phyloP scores from a whole-genome alignment of 1,284 basidiomycete genomes.

The Cutaneotrichosporon dermatis region DNA sequence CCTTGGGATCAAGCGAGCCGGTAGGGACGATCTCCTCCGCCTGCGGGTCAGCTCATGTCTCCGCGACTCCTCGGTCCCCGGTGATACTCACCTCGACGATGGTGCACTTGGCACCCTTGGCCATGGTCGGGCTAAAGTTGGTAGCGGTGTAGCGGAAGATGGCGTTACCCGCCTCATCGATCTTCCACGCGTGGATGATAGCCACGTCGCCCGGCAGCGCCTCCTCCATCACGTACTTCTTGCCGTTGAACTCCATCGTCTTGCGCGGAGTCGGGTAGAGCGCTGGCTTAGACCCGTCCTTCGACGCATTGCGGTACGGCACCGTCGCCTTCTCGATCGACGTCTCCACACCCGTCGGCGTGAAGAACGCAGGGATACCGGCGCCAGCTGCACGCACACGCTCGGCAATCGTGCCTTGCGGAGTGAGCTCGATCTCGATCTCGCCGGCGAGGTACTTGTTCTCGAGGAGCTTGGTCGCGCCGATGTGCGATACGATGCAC shows the following conservation, averaged over 20 bases:
- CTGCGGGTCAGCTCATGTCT: conserved; percentile 51
- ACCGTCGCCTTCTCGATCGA: conserved; percentile 66
- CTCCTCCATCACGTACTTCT: conserved; percentile 76
- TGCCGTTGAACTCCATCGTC: conserved; percentile 68
- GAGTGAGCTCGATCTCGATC: conserved; percentile 72
- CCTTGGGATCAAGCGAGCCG: conserved; percentile 72
- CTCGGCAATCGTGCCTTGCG: conserved; percentile 70
- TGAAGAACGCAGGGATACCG: conserved; percentile 91
- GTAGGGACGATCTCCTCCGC: conserved; percentile 84
- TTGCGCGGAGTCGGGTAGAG: conserved; percentile 60
- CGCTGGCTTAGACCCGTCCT: conserved; percentile 8
- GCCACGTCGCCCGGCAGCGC: conserved; percentile 80
- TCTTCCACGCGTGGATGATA: conserved; percentile 86
- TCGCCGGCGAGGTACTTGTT: conserved; percentile 68
- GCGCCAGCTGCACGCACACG: conserved; percentile 84
- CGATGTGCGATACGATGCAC: conserved; percentile 84
- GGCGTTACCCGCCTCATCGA: conserved; percentile 75
- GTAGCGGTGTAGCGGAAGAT: conserved; percentile 79
- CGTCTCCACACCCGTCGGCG: conserved; percentile 82
- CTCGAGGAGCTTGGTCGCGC: conserved; percentile 52
- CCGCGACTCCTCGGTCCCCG: too few species aligned
- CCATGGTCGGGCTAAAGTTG: conserved; percentile 81
- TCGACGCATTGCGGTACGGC: conserved; percentile 60
- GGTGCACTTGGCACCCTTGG: conserved; percentile 76
- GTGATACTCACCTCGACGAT: conserved; percentile 61